phyloP scores from a whole-genome alignment of 192 early-diverging fungal genomes.

The Backusella tarrabulga region DNA sequence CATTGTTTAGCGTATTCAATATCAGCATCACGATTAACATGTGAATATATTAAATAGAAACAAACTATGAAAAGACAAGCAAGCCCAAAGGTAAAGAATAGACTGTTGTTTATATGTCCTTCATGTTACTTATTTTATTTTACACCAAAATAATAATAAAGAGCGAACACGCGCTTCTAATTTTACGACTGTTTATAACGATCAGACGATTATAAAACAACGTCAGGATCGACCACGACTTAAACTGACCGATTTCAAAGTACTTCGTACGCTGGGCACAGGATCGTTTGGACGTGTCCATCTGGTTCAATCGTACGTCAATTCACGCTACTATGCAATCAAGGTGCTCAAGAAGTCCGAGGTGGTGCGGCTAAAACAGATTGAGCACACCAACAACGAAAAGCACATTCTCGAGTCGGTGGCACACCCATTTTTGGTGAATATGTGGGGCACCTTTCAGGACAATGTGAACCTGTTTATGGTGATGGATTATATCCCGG shows the following conservation, averaged over 20 bases:
- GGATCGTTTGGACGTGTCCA: slow-evolving; percentile 99
- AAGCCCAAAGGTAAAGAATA: not conserved
- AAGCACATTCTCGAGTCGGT: slow-evolving; percentile 90
- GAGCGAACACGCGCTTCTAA: not conserved
- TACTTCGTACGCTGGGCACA: slow-evolving; percentile 92
- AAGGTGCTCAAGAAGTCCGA: slow-evolving; percentile 96
- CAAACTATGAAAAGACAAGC: not conserved
- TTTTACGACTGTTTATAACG: slow-evolving; percentile 28
- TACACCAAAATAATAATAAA: not conserved
- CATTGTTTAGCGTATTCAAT: not conserved
- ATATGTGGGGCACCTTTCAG: slow-evolving; percentile 90
- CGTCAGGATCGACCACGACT: slow-evolving; percentile 48
- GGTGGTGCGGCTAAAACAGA: slow-evolving; percentile 94
- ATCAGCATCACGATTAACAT: not conserved
- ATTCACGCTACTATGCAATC: slow-evolving; percentile 91
- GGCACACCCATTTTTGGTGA: slow-evolving; percentile 88
- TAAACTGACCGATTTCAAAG: slow-evolving; percentile 77
- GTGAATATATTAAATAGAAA: not conserved
- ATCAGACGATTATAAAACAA: slow-evolving; percentile 29
- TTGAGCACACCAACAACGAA: slow-evolving; percentile 99
- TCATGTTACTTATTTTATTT: not conserved
- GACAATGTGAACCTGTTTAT: slow-evolving; percentile 92
- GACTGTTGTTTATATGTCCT: no score
- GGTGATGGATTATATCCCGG: slow-evolving; percentile 96
- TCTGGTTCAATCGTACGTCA: slow-evolving; percentile 79